Conservation (phyloP, 2,329 filamentous ascomycete species). For the Aspergillus cejpii region DNA sequence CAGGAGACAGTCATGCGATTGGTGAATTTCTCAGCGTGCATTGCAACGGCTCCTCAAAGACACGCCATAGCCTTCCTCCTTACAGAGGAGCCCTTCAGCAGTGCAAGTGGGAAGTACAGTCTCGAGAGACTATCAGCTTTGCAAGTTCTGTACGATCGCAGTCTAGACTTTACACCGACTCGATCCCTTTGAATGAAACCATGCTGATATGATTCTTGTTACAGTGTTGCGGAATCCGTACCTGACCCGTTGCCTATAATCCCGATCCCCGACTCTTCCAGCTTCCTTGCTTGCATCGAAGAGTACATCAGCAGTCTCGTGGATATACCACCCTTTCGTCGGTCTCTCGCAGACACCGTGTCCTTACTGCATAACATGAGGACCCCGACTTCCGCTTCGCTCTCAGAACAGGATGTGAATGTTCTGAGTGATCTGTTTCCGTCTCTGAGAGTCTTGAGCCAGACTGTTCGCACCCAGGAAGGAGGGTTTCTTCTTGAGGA, state of each 20-base stretch:
- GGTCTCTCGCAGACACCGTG: constrained; percentile 12
- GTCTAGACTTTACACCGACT: not conserved
- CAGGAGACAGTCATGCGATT: constrained; percentile 16
- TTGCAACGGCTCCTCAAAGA: not conserved
- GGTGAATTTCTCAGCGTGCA: constrained; percentile 9
- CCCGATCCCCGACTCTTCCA: constrained; percentile 25
- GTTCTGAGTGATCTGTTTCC: constrained; percentile 30
- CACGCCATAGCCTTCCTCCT: constrained; percentile 21
- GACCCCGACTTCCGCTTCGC: constrained; percentile 13
- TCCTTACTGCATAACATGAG: constrained; percentile 17
- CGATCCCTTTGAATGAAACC: not conserved
- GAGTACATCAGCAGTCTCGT: constrained; percentile 34
- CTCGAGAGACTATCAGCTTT: constrained; percentile 18
- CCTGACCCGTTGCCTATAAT: constrained; percentile 24
- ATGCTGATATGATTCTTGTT: not conserved
- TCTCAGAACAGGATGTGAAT: constrained; percentile 26
- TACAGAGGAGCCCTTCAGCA: constrained; percentile 17
- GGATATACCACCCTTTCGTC: constrained; percentile 14
- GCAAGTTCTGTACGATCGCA: constrained; percentile 21
- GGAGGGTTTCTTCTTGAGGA: constrained; percentile 24
- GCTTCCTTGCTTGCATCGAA: constrained; percentile 18
- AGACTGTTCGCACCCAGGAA: constrained; percentile 12
- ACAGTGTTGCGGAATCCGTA: constrained; percentile 20
- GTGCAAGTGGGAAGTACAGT: constrained; percentile 15
- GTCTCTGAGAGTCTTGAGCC: constrained; percentile 17